These are phyloP conservation scores for Thraustochytrium sp. DNA, from an alignment of 352 stramenopile genomes.

Conservation along the genomic window DNA sequence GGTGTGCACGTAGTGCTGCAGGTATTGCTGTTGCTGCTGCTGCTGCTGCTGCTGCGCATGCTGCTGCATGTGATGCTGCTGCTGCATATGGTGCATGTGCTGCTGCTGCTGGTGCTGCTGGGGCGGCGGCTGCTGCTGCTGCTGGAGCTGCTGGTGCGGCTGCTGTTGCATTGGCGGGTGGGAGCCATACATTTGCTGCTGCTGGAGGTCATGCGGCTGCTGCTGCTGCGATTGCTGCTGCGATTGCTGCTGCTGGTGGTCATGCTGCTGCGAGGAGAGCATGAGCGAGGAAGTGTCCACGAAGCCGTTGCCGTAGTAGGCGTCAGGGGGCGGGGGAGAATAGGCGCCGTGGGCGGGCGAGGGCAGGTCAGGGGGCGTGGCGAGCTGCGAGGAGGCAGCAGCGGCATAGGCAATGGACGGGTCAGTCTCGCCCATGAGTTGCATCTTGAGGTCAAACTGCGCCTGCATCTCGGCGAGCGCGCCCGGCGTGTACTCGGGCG, in stretches of 20 bases:
- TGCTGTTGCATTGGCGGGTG: no score
- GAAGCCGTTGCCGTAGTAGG: not conserved
- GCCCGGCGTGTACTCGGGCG: not conserved
- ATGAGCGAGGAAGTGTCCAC: no score
- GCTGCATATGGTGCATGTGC: not conserved
- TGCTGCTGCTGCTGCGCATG: not conserved
- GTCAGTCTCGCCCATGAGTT: slow-evolving; percentile 3
- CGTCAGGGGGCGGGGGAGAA: not conserved
- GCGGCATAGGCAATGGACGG: no score
- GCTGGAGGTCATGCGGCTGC: no score
- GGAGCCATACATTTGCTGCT: no score
- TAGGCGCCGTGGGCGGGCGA: not conserved
- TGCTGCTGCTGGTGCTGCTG: not conserved
- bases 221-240: not conserved
- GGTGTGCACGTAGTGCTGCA: not conserved
- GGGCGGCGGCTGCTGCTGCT: not conserved
- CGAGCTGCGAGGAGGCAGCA: no score
- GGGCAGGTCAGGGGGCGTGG: no score
- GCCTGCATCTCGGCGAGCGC: not conserved
- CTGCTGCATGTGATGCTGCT: not conserved
- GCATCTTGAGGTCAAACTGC: slow-evolving; percentile 22
- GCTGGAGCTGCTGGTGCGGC: not conserved
- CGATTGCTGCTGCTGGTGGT: not conserved
- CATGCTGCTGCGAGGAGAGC: no score
- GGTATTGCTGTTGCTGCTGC: not conserved